phyloP scores from a whole-genome alignment of 257 asterid genomes.

The Anisodus acutangulus region DNA sequence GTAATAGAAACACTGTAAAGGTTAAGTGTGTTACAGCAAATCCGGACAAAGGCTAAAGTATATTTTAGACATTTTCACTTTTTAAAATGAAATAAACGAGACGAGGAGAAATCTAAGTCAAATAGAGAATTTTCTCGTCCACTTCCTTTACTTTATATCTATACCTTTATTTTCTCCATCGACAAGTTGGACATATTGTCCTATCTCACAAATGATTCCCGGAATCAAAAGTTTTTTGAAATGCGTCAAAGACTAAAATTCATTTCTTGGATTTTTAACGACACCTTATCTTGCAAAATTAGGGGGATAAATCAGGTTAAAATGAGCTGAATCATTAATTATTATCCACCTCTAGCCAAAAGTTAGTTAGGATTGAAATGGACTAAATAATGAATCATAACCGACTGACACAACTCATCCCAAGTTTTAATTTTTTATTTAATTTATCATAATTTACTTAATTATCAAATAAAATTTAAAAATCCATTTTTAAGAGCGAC shows the following conservation, averaged over 20 bases:
- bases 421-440: too few relatives aligned
- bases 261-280: background rate
- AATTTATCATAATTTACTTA: too few relatives aligned
- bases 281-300: background rate
- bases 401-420: background rate
- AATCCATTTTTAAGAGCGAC: too few relatives aligned
- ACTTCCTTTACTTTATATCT: background rate
- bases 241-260: background rate
- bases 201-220: background rate
- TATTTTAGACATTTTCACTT: too few relatives aligned
- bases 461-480: too few relatives aligned
- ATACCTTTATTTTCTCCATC: background rate
- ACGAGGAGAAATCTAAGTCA: background rate
- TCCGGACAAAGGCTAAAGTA: too few relatives aligned
- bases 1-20: too few relatives aligned
- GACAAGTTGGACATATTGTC: background rate
- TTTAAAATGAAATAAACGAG: background rate
- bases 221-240: background rate
- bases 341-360: background rate
- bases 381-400: background rate
- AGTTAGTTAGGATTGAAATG: background rate
- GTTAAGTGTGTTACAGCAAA: too few relatives aligned
- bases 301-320: background rate
- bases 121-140: background rate
- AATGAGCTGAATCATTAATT: background rate